Base-by-base conservation (phyloP, 345 rosid genomes). In the Eucalyptus brandiana region DNA sequence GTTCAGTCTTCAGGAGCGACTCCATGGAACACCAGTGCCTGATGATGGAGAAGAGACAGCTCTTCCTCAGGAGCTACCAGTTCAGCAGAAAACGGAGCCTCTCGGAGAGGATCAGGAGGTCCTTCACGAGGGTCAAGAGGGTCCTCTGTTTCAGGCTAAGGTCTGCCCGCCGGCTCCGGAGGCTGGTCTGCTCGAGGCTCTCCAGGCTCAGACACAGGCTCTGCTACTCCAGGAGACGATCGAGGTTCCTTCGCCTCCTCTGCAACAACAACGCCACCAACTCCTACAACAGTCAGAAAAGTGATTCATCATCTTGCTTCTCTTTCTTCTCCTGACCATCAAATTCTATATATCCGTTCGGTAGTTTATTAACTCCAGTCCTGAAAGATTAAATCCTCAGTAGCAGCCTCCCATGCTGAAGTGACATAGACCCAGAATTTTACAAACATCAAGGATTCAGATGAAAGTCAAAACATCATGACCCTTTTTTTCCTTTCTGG, bases 41-140 rank as follows among this genome's bases (percentile, higher is more conserved):
- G 92, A 90, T 94, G 93, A 92, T 95, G 93, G 98, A 96, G 96
- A 96, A 96, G 96, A 92, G 99, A 80, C 98, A 96, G 90, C 56
- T 96, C 86, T 97, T 97, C 87, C 89, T 96, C 28, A 93, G 96
- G 85, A 97, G 98, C 93, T 96, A 97, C 90, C 98, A 96, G 72
- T 97, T 97, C 94, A 91, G 96, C 37, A 92, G 97, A 62, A 96
- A 96, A 89, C 93, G 89, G 92, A 93, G 93, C 47, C 87, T 96
- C 23, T 34, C 91, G 1, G 96, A 97, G 92, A 93, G 91, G 91
- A 92, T 97, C 60, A 92, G 89, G 91, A 86, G 86, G 67, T 94
- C 95, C 13, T 87, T 96, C 40, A 88, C 88, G 24, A 89, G 93
- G 90, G 92, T 87, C 62, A 96, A 95, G 96, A 94, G 92, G 94